A percentile compares a stretch with the other conserved stretches of the same genome.
These are phyloP conservation scores for Yamadazyma blattariae DNA, from an alignment of 1,139 yeast species.

Conservation along the genomic window DNA sequence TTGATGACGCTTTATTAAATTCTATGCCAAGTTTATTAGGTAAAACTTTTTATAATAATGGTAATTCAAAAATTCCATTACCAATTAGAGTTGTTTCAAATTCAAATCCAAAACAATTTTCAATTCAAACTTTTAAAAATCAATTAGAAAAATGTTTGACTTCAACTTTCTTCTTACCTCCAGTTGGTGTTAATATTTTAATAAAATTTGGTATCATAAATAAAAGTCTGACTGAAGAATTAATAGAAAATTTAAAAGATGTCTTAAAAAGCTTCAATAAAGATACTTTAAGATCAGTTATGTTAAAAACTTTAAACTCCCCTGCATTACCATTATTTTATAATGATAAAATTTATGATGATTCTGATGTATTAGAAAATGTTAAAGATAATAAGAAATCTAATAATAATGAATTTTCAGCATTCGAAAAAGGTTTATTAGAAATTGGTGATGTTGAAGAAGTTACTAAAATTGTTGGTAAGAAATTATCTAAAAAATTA, in stretches of 20 bases:
- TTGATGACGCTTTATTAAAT: conserved; percentile 80
- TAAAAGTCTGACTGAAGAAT: conserved; percentile 26
- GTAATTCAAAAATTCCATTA: conserved; percentile 64
- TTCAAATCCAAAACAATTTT: conserved; percentile 39
- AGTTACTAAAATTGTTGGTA: conserved; percentile 45
- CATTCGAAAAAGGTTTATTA: conserved; percentile 73
- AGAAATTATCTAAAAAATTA: conserved; percentile 25
- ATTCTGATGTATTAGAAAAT: conserved; percentile 25
- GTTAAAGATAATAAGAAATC: conserved; percentile 22
- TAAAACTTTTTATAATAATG: conserved; percentile 62
- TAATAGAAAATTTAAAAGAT: conserved; percentile 55
- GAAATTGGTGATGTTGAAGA: conserved; percentile 79
- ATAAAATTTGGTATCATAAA: conserved; percentile 66
- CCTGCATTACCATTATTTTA: conserved; percentile 85
- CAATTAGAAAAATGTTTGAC: conserved; percentile 58
- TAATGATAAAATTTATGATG: conserved; percentile 55
- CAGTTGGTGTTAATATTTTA: conserved; percentile 69
- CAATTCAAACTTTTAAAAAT: conserved; percentile 54
- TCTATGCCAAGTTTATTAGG: conserved; percentile 83
- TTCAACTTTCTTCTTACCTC: conserved; percentile 63
- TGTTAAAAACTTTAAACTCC: conserved; percentile 66
- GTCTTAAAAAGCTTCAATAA: conserved; percentile 50
- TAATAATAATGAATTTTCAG: conserved; percentile 42
- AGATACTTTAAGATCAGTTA: conserved; percentile 52
- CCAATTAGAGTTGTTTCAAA: conserved; percentile 55